These are phyloP conservation scores for Gossypium sturtianum DNA, from an alignment of 345 rosid species.

Conservation along the genomic window DNA sequence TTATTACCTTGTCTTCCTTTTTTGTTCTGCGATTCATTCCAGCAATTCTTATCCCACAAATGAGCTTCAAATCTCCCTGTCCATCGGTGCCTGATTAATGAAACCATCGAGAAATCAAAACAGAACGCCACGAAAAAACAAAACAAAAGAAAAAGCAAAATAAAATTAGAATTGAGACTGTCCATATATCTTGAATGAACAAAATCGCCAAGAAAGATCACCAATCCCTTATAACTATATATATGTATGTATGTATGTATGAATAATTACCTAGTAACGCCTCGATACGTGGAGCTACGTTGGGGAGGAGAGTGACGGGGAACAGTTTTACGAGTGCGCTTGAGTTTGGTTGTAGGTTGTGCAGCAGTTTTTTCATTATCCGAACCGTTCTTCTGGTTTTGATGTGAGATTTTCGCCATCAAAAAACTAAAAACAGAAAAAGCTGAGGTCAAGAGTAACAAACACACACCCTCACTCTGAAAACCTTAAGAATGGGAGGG, in stretches of 20 bases:
- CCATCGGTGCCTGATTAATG: slow-evolving; percentile 59
- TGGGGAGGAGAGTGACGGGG: slow-evolving; percentile 49
- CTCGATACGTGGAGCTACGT: slow-evolving; percentile 58
- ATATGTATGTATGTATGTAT: no score
- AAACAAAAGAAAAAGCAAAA: neutral
- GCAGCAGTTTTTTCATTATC: neutral
- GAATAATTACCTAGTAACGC: slow-evolving; percentile 54
- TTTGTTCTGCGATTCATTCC: slow-evolving; percentile 72
- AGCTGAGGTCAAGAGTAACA: neutral
- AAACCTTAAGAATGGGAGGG: neutral
- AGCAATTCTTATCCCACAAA: slow-evolving; percentile 80
- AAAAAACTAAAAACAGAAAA: neutral
- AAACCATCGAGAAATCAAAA: neutral
- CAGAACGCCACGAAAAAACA: neutral
- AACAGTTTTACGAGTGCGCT: slow-evolving; percentile 45
- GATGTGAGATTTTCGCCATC: slow-evolving; percentile 41
- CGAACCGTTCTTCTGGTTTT: slow-evolving; percentile 4
- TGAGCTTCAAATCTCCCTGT: slow-evolving; percentile 86
- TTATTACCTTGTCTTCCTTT: slow-evolving; percentile 72
- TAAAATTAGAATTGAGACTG: neutral
- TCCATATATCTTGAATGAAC: no score
- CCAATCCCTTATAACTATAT: no score
- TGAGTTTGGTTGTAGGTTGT: slow-evolving; percentile 21
- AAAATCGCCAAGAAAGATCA: neutral
- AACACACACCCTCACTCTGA: neutral